Evolutionary conservation across 495 filamentous ascomycete species (phyloP), one percentile per base, ranked within the genome.

Genomic region (Ramalina intermedia): DNA sequence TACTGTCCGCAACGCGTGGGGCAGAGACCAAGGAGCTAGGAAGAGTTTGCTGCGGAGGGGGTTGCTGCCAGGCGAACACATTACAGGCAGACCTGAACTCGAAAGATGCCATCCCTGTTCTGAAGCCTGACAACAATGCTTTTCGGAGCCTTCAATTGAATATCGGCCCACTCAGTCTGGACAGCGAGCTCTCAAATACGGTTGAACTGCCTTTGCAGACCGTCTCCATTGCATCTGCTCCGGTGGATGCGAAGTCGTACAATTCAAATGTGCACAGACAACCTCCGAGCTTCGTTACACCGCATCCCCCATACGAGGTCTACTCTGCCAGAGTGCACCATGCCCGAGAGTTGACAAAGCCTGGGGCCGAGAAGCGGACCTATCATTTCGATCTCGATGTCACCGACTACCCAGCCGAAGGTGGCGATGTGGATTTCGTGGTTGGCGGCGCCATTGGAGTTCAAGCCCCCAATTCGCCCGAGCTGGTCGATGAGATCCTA

Each of bases 341-440:
- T 57, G 78, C 87, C 1, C 82, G 91, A 24, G 87, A 95, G 63
- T 66, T 98, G 49, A 98, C 91, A 1, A 81, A 78, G 52, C 68
- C 72, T n/a, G 89, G 89, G n/a, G 91, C 91, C 11, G 84, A 90
- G 69, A 96, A 96, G 73, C 73, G 89, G 39, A 98, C 91, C 0
- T 95, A 87, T 63, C 91, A 98, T 62, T 96, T 96, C 56, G 91
- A 96, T 53, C 76, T 98, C 37, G 91, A 96, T 56, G 84, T 98
- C 39, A 96, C 91, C 24, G 80, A 94, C 60, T 98, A 98, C 56
- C 91, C 91, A 0, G 80, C 79, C 23, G 87, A 90, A 65, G 73
- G 73, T 47, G 80, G 85, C 37, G 76, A 76, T 49, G 77, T 90
- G 4, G 91, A 96, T 66, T 98, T 98, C 66, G 87, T 93, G 54